Evolutionary conservation across 805 yeast genomes (phyloP).

Genomic region (Metschnikowia hibisci): DNA sequence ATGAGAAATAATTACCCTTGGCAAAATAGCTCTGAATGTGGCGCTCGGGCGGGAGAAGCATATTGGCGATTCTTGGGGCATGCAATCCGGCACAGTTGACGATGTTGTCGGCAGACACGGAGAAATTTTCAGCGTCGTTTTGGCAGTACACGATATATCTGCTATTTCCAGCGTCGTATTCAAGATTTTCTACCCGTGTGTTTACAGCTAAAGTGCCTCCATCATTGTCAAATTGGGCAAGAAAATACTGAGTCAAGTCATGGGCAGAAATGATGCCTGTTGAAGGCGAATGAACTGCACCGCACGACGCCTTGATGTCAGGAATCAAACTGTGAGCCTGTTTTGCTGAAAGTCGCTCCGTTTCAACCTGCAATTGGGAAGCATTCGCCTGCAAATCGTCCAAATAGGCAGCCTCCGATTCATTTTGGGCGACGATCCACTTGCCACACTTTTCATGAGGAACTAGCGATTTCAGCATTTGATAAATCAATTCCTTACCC

Average conservation of each 20-base stretch:
- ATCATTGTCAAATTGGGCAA: slow-evolving; percentile 49
- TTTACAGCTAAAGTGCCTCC: slow-evolving; percentile 65
- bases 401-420: slow-evolving; percentile 56
- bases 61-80: slow-evolving; percentile 68
- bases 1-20: slow-evolving; percentile 78
- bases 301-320: slow-evolving; percentile 55
- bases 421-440: slow-evolving; percentile 83
- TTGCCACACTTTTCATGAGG: slow-evolving; percentile 68
- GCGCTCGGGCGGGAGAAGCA: slow-evolving; percentile 60
- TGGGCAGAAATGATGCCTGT: slow-evolving; percentile 87
- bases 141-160: slow-evolving; percentile 24
- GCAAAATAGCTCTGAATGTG: slow-evolving; percentile 64
- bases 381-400: slow-evolving; percentile 51
- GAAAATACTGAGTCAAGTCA: slow-evolving; percentile 58
- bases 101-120: slow-evolving; percentile 51
- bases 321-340: slow-evolving; percentile 57
- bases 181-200: slow-evolving; percentile 49
- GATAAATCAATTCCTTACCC: slow-evolving; percentile 69
- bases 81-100: slow-evolving; percentile 78
- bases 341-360: slow-evolving; percentile 47
- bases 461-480: slow-evolving; percentile 34
- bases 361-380: slow-evolving; percentile 49
- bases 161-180: slow-evolving; percentile 20
- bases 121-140: slow-evolving; percentile 31
- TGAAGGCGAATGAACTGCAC: slow-evolving; percentile 67